phyloP scores from a whole-genome alignment of 257 asterid species.

The Nicotiana tabacum region DNA sequence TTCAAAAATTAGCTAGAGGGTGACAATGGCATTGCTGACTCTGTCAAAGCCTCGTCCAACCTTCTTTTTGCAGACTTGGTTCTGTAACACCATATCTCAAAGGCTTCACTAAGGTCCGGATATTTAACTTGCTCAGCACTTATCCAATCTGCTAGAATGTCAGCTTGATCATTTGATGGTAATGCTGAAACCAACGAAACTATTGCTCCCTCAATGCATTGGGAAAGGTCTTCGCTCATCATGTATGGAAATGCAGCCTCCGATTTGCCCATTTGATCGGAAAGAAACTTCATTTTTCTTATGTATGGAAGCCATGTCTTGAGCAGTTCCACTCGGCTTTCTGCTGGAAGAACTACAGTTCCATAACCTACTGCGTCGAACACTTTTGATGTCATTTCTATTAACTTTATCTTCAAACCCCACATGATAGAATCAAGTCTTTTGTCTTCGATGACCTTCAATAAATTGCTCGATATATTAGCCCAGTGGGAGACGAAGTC shows the following conservation, averaged over 20 bases:
- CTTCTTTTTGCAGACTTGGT: constrained; percentile 75
- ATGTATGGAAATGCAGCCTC: constrained; percentile 41
- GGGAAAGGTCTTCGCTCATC: constrained; percentile 68
- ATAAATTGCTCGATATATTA: constrained; percentile 33
- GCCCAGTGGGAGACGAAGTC: constrained; percentile 64
- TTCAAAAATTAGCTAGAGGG: constrained; percentile 24
- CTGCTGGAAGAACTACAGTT: constrained; percentile 58
- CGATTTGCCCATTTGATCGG: constrained; percentile 32
- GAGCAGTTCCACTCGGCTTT: constrained; percentile 44
- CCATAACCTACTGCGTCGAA: constrained; percentile 82
- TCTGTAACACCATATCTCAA: constrained; percentile 81
- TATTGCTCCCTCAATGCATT: constrained; percentile 71
- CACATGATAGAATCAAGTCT: constrained; percentile 39
- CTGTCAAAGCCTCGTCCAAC: constrained; percentile 38
- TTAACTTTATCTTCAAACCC: constrained; percentile 52
- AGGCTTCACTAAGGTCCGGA: constrained; percentile 84
- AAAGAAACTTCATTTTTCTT: constrained; percentile 52
- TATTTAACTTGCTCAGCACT: constrained; percentile 39
- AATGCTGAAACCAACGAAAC: constrained; percentile 59
- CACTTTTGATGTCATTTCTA: constrained; percentile 61
- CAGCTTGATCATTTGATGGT: constrained; percentile 77
- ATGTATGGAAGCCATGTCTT: constrained; percentile 67
- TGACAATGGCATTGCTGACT: constrained; percentile 25
- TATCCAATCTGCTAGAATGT: constrained; percentile 72
- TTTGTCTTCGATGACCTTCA: constrained; percentile 33